These are phyloP conservation scores for Favolaschia claudopus DNA, from an alignment of 768 basidiomycete species.

Conservation along the genomic window DNA sequence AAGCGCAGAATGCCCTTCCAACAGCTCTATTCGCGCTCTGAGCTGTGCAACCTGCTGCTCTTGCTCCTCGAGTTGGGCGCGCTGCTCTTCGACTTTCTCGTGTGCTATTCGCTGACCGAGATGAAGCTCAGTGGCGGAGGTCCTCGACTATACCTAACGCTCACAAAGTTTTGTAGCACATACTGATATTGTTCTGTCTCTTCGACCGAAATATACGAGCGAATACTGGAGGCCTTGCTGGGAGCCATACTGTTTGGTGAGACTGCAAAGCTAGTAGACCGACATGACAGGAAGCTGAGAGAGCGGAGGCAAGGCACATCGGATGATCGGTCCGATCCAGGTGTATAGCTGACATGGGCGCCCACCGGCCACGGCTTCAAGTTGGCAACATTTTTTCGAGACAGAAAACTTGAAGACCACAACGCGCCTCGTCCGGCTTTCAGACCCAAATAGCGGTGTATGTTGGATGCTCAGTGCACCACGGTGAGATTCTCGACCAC, in stretches of 20 bases:
- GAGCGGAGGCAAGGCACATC: too few species aligned
- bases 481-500: too few species aligned
- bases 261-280: neutral
- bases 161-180: conserved; percentile 82
- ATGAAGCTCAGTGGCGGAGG: neutral
- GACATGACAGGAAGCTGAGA: neutral
- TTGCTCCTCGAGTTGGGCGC: conserved; percentile 81
- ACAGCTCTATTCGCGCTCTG: conserved; percentile 70
- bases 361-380: too few species aligned
- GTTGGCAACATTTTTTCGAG: too few species aligned
- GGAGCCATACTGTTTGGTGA: conserved; percentile 3
- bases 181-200: conserved; percentile 76
- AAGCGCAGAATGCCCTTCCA: conserved; percentile 69
- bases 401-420: too few species aligned
- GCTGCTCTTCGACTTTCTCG: conserved; percentile 87
- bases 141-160: conserved; percentile 31
- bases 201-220: conserved; percentile 29
- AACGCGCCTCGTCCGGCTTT: too few species aligned
- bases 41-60: conserved; percentile 82
- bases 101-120: conserved; percentile 77
- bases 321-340: too few species aligned
- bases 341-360: too few species aligned
- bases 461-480: too few species aligned
- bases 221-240: too few species aligned
- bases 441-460: too few species aligned